Conservation (phyloP, 176 grass and related monocot species). For the Triticum dicoccoides region DNA sequence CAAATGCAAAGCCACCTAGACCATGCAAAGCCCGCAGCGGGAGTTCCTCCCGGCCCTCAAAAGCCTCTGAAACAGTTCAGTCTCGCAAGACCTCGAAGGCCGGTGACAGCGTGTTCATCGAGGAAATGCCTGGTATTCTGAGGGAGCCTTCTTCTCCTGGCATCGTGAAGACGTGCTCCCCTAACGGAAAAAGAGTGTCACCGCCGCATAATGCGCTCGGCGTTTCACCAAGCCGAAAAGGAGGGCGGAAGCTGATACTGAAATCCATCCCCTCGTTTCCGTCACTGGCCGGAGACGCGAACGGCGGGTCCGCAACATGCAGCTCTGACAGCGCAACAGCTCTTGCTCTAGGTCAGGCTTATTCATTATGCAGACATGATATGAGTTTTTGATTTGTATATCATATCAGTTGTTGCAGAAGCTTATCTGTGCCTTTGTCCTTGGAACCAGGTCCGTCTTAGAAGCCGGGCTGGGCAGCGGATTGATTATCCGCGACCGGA, state of each 20-base stretch:
- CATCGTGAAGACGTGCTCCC: conserved; percentile 69
- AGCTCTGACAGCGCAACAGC: conserved; percentile 33
- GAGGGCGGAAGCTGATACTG: conserved; percentile 83
- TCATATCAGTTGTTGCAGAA: neutral
- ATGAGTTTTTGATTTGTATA: conserved; percentile 1
- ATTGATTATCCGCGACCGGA: neutral
- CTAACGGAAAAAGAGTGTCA: conserved; percentile 90
- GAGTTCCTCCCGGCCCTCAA: conserved; percentile 49
- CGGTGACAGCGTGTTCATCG: neutral
- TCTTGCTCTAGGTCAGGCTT: conserved; percentile 55
- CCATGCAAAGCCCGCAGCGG: conserved; percentile 46
- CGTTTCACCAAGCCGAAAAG: conserved; percentile 67
- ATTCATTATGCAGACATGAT: neutral
- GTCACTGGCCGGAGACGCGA: conserved; percentile 52
- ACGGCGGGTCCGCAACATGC: conserved; percentile 29
- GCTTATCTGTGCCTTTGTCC: conserved; percentile 24
- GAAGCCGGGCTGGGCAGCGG: neutral
- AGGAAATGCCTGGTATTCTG: conserved; percentile 51
- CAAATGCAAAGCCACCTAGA: conserved; percentile 76
- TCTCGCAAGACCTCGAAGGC: conserved; percentile 35
- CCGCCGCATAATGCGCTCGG: conserved; percentile 60
- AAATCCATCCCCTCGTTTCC: conserved; percentile 95
- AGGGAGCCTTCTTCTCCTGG: conserved; percentile 45
- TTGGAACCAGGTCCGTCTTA: conserved; percentile 41
- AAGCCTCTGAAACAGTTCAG: conserved; percentile 10